Conservation (phyloP, 2,329 filamentous ascomycete genomes). For the Grosmannia penicillata region DNA sequence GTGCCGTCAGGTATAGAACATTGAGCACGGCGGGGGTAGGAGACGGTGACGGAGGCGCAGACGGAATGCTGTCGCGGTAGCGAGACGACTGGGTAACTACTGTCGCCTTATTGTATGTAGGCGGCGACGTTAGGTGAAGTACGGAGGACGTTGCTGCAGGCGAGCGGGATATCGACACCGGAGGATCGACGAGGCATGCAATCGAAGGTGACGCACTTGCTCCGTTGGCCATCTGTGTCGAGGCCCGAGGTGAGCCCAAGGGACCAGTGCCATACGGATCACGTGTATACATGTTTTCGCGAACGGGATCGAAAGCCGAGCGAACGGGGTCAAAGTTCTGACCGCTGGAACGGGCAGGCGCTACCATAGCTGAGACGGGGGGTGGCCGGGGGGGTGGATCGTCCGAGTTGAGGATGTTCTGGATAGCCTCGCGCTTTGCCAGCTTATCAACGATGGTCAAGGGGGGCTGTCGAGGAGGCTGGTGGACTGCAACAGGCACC, state of each 20-base stretch:
- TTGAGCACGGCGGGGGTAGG: slow-evolving; percentile 15
- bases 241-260: slow-evolving; percentile 35
- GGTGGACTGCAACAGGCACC: slow-evolving; percentile 7
- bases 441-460: slow-evolving; percentile 24
- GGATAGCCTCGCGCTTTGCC: slow-evolving; percentile 40
- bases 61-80: slow-evolving; percentile 4
- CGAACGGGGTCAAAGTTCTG: slow-evolving; percentile 85
- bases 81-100: not conserved
- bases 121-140: slow-evolving; percentile 22
- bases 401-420: slow-evolving; percentile 40
- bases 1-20: too few species aligned
- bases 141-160: slow-evolving; percentile 12
- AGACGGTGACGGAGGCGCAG: slow-evolving; percentile 14
- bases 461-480: slow-evolving; percentile 7
- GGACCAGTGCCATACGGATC: slow-evolving; percentile 30
- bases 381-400: slow-evolving; percentile 28
- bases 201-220: slow-evolving; percentile 88
- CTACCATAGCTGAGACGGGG: slow-evolving; percentile 11
- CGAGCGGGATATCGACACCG: slow-evolving; percentile 17
- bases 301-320: slow-evolving; percentile 50
- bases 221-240: slow-evolving; percentile 38
- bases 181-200: slow-evolving; percentile 70
- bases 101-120: slow-evolving; percentile 6
- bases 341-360: slow-evolving; percentile 49
- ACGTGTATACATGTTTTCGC: slow-evolving; percentile 44